phyloP scores from a whole-genome alignment of 192 early-diverging fungal species.

The Coemansia sp. region DNA sequence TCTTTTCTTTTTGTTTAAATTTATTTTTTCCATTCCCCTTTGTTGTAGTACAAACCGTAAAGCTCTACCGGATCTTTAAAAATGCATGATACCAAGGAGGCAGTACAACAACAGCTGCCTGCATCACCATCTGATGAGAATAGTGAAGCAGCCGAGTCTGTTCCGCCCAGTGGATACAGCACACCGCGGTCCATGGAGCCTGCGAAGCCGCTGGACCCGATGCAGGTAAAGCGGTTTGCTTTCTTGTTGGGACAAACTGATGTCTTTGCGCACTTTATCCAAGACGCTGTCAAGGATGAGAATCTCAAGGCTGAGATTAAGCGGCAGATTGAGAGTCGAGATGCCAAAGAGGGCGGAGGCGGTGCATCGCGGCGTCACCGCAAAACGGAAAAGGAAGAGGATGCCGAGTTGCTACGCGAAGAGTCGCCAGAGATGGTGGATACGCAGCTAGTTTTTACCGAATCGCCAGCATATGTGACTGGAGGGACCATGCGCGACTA shows the following conservation, averaged over 20 bases:
- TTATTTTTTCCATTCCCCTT: no score
- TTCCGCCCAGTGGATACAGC: slow-evolving; percentile 50
- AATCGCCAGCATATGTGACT: slow-evolving; percentile 86
- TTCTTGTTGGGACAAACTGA: slow-evolving; percentile 63
- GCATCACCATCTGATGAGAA: slow-evolving; percentile 3
- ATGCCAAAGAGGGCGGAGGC: slow-evolving; percentile 13
- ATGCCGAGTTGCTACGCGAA: slow-evolving; percentile 82
- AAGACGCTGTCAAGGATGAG: slow-evolving; percentile 56
- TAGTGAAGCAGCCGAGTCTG: slow-evolving; percentile 35
- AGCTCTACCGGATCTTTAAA: no score
- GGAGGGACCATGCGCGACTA: slow-evolving; percentile 95
- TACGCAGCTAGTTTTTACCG: slow-evolving; percentile 71
- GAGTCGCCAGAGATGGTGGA: slow-evolving; percentile 63
- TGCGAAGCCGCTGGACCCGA: slow-evolving; percentile 40
- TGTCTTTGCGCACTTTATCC: slow-evolving; percentile 70
- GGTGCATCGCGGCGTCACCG: slow-evolving; percentile 71
- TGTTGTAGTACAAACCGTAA: no score
- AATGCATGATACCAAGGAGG: no score
- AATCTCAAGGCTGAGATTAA: slow-evolving; percentile 55
- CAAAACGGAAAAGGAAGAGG: slow-evolving; percentile 97
- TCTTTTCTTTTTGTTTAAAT: no score
- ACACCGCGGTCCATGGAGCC: slow-evolving; percentile 35
- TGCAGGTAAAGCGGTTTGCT: slow-evolving; percentile 54
- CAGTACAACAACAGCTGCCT: background rate
- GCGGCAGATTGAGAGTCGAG: slow-evolving; percentile 45